Evolutionary conservation across 306 rosid genomes (phyloP).

Genomic region (Cucumis sativus): DNA sequence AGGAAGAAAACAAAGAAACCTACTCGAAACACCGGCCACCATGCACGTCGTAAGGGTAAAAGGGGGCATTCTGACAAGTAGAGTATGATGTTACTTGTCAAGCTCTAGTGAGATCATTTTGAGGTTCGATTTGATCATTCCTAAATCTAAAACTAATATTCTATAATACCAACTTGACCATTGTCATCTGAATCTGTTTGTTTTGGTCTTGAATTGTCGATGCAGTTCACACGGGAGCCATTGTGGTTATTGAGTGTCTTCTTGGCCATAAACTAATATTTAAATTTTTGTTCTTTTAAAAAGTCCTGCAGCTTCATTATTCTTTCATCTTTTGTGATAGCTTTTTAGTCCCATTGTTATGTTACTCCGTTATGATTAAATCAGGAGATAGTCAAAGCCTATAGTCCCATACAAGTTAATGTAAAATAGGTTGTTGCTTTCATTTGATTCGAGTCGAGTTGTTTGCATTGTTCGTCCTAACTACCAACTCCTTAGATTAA

Average conservation of each 20-base stretch:
- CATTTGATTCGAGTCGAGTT: neutral
- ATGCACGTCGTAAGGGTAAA: slow-evolving; percentile 68
- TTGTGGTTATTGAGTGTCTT: neutral
- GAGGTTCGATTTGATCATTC: neutral
- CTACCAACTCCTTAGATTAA: neutral
- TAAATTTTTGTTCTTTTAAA: neutral
- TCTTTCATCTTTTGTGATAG: neutral
- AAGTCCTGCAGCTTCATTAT: neutral
- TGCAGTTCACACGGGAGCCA: neutral
- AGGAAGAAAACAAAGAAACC: slow-evolving; percentile 57
- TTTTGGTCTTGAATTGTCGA: neutral
- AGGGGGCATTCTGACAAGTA: slow-evolving; percentile 72
- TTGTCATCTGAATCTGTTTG: slow-evolving; percentile 1
- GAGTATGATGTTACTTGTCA: slow-evolving; percentile 11
- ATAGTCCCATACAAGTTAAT: neutral
- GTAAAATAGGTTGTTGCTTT: neutral
- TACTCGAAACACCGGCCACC: slow-evolving; percentile 29
- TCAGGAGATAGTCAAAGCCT: neutral
- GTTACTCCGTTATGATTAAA: neutral
- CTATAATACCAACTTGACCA: neutral
- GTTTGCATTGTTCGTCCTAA: neutral
- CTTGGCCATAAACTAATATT: neutral
- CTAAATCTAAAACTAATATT: neutral
- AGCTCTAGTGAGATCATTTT: slow-evolving; percentile 4
- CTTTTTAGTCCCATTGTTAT: neutral